A percentile compares a stretch with the other conserved stretches of the same genome.
Conservation (phyloP, 768 basidiomycete genomes). For the Holtermanniella nyarrowii region DNA sequence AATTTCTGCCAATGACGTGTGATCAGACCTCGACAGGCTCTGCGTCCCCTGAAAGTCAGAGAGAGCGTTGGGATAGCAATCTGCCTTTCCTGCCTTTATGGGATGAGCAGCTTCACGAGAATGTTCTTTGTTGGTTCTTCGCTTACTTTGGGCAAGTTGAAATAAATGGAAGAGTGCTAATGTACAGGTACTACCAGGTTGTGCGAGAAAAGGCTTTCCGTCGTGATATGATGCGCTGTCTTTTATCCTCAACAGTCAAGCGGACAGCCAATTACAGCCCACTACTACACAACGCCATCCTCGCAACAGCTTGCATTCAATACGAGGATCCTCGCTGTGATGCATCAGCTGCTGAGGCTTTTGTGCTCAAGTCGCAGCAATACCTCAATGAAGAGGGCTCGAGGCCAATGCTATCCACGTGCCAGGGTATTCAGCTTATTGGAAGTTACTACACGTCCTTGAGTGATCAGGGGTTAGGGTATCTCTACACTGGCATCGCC, state of each 20-base stretch:
- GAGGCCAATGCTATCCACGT: background rate
- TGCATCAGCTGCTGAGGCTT: background rate
- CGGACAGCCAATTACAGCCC: slow-evolving; percentile 2
- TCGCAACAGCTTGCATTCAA: background rate
- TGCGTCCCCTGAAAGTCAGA: background rate
- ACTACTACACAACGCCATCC: slow-evolving; percentile 5
- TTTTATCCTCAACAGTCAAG: background rate
- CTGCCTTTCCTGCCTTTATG: background rate
- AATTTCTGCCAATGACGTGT: no score
- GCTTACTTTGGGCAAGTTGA: slow-evolving; percentile 7
- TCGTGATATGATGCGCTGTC: background rate
- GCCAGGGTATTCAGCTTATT: slow-evolving; percentile 9
- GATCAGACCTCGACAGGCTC: background rate
- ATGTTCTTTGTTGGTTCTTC: slow-evolving; percentile 7
- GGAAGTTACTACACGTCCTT: slow-evolving; percentile 2
- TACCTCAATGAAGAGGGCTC: background rate
- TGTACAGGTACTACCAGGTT: background rate
- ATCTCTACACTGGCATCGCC: slow-evolving; percentile 7
- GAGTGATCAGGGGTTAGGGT: slow-evolving; percentile 1
- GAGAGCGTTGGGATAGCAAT: background rate
- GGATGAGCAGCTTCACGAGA: background rate
- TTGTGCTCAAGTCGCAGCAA: background rate
- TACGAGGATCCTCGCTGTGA: background rate
- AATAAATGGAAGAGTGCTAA: background rate
- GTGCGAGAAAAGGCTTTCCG: background rate